Conservation (phyloP, 1,139 yeast genomes). For the Scheffersomyces lignicola region DNA sequence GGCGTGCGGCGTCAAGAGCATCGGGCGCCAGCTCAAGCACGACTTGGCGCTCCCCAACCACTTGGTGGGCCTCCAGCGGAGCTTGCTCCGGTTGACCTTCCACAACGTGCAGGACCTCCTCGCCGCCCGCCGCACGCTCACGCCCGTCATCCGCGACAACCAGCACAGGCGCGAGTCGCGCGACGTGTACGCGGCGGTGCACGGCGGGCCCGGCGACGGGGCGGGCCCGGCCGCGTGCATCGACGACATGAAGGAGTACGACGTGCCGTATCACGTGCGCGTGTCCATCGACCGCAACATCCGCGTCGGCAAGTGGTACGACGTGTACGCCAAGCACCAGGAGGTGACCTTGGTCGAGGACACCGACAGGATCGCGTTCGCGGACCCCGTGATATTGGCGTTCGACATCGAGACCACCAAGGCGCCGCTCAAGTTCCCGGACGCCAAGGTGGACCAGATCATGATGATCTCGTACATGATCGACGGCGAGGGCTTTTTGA, state of each 20-base stretch:
- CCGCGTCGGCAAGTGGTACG: conserved; percentile 96
- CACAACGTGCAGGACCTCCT: conserved; percentile 74
- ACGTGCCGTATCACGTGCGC: conserved; percentile 95
- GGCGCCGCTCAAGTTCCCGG: conserved; percentile 95
- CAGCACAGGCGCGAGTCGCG: conserved; percentile 63
- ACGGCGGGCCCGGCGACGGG: conserved; percentile 32
- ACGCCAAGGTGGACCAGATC: conserved; percentile 84
- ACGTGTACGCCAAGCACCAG: conserved; percentile 66
- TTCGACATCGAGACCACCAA: conserved; percentile 98
- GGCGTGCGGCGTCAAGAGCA: conserved; percentile 50
- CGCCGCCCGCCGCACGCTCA: conserved; percentile 66
- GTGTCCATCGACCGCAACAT: conserved; percentile 86
- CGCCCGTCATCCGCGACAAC: conserved; percentile 73
- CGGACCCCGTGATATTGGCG: conserved; percentile 96
- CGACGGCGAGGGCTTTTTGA: conserved; percentile 93
- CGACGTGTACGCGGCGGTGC: conserved; percentile 62
- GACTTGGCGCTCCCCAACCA: conserved; percentile 85
- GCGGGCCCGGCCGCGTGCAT: conserved; percentile 65
- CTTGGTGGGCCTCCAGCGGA: conserved; percentile 70
- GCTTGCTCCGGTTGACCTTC: conserved; percentile 67
- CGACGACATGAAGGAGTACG: conserved; percentile 87
- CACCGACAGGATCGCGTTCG: conserved; percentile 81
- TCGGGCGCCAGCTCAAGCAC: conserved; percentile 63
- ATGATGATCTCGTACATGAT: conserved; percentile 99
- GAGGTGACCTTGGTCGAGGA: conserved; percentile 59